Conservation (phyloP, 768 basidiomycete species). For the Termitomyces sp. region DNA sequence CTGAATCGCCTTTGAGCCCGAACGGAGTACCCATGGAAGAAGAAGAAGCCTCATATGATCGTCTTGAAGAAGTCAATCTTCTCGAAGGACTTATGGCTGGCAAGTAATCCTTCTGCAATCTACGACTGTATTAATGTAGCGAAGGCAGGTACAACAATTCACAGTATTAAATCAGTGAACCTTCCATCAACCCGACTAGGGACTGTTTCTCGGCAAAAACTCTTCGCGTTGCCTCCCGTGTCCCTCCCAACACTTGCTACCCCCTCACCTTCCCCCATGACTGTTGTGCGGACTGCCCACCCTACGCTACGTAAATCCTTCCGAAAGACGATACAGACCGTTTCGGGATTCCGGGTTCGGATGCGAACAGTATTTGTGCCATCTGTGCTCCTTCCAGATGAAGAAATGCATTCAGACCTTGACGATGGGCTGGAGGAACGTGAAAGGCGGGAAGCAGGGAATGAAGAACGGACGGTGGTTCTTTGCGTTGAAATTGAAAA, state of each 20-base stretch:
- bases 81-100: constrained; percentile 61
- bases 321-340: constrained; percentile 69
- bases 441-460: constrained; percentile 59
- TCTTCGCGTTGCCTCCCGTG: constrained; percentile 56
- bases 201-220: constrained; percentile 55
- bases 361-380: constrained; percentile 96
- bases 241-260: constrained; percentile 33
- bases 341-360: constrained; percentile 81
- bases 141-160: constrained; percentile 39
- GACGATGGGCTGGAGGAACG: constrained; percentile 43
- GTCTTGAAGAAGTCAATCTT: constrained; percentile 51
- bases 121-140: not conserved
- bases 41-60: constrained; percentile 34
- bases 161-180: constrained; percentile 25
- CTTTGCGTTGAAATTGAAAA: constrained; percentile 93
- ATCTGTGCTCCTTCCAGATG: constrained; percentile 62
- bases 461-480: constrained; percentile 79
- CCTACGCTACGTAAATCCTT: constrained; percentile 83
- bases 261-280: constrained; percentile 46
- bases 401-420: constrained; percentile 19
- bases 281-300: constrained; percentile 39
- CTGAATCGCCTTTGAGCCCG: constrained; percentile 26
- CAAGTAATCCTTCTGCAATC: constrained; percentile 17
- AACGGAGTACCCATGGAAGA: constrained; percentile 23
- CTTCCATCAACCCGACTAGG: constrained; percentile 73